These are phyloP conservation scores for Adansonia rubrostipa DNA, from an alignment of 441 rosid genomes.

Conservation along the genomic window DNA sequence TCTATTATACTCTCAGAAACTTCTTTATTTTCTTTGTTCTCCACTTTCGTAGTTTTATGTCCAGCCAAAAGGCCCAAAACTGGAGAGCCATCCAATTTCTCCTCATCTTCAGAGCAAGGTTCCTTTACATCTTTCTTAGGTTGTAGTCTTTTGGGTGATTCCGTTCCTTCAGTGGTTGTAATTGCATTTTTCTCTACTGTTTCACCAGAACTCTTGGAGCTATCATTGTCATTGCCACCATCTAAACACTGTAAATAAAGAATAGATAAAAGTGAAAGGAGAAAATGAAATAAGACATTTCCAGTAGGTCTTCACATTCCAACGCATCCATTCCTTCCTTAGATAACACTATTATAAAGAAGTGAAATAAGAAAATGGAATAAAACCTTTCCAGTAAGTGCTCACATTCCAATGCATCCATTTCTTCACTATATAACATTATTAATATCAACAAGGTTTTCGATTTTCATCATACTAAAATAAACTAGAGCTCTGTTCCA, in stretches of 20 bases:
- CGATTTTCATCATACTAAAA: background rate
- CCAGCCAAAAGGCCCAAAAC: slow-evolving; percentile 74
- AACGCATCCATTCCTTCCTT: background rate
- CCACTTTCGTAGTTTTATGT: slow-evolving; percentile 37
- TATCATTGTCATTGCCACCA: slow-evolving; percentile 43
- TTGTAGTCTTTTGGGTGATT: slow-evolving; percentile 44
- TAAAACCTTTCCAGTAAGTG: background rate
- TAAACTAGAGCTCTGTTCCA: background rate
- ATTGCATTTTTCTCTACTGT: slow-evolving; percentile 35
- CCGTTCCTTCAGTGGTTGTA: slow-evolving; percentile 41
- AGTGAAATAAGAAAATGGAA: slow-evolving; percentile 2
- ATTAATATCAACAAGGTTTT: background rate
- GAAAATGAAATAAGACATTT: slow-evolving; percentile 1
- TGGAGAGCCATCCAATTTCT: slow-evolving; percentile 73
- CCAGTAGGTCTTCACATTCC: background rate
- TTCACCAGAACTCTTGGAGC: slow-evolving; percentile 54
- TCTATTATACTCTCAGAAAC: slow-evolving; percentile 52
- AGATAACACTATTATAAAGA: background rate
- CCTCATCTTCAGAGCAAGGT: slow-evolving; percentile 49
- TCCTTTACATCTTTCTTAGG: slow-evolving; percentile 47
- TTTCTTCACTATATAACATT: background rate
- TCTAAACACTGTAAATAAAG: slow-evolving; percentile 54
- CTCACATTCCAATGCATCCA: background rate
- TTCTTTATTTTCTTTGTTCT: slow-evolving; percentile 42
- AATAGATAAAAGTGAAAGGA: slow-evolving; percentile 29